These are phyloP conservation scores for Micractinium sp. DNA, from an alignment of 139 green algal species.

Conservation along the genomic window DNA sequence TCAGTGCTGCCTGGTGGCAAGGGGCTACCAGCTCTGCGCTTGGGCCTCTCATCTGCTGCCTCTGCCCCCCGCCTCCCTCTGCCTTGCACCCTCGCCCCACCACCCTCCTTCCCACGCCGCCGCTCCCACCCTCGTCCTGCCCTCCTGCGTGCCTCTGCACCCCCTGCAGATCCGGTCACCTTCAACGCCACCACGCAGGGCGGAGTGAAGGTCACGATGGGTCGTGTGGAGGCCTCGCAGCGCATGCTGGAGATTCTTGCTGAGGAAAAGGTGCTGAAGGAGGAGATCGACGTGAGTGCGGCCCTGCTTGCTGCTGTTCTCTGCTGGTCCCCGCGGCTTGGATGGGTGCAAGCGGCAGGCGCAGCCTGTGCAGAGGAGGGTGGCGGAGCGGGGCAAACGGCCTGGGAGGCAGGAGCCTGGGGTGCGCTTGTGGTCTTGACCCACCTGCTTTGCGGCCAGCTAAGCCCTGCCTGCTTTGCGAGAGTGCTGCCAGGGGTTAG, in stretches of 20 bases:
- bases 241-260: not conserved
- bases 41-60: not conserved
- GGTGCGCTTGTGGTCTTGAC: not conserved
- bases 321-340: no score
- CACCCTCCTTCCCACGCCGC: not conserved
- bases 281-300: slow-evolving; percentile 1
- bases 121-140: not conserved
- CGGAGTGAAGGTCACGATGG: not conserved
- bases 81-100: not conserved
- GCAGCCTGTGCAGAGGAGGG: no score
- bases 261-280: not conserved
- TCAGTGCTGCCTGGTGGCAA: no score
- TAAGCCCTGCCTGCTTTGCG: not conserved
- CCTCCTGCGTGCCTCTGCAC: not conserved
- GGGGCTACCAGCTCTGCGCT: no score
- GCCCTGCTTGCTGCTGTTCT: not conserved
- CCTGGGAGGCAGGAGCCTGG: not conserved
- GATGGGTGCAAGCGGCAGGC: no score
- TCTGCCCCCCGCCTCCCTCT: no score
- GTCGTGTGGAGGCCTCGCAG: not conserved
- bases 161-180: slow-evolving; percentile 5
- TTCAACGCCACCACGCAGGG: slow-evolving; percentile 5
- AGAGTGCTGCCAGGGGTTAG: not conserved
- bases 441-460: no score
- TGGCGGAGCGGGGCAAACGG: no score